These are phyloP conservation scores for Pseudogymnoascus sp. DNA, from an alignment of 2,329 filamentous ascomycete species.

Conservation along the genomic window DNA sequence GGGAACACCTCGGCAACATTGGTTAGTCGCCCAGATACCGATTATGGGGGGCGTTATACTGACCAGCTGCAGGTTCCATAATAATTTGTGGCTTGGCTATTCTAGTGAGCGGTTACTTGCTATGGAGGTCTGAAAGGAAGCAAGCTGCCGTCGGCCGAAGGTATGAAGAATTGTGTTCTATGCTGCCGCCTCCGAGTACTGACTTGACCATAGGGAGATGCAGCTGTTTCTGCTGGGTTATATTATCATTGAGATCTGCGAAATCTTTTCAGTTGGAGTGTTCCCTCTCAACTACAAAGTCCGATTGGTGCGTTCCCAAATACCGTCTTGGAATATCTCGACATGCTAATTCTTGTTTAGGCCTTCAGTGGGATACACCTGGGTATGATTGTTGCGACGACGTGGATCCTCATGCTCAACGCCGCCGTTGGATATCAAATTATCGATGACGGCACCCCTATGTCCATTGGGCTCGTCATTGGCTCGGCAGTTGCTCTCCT, in stretches of 20 bases:
- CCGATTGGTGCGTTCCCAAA: constrained; percentile 54
- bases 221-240: constrained; percentile 86
- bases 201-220: constrained; percentile 65
- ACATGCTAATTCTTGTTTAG: constrained; percentile 34
- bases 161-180: constrained; percentile 38
- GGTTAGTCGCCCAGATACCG: constrained; percentile 44
- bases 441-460: constrained; percentile 81
- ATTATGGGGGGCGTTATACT: constrained; percentile 19
- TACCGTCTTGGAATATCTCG: not conserved
- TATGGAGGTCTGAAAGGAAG: constrained; percentile 80
- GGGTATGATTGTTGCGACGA: constrained; percentile 77
- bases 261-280: constrained; percentile 90
- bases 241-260: constrained; percentile 82
- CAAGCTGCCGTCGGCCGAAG: constrained; percentile 88
- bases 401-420: constrained; percentile 88
- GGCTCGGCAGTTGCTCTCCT: constrained; percentile 66
- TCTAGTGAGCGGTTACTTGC: constrained; percentile 53
- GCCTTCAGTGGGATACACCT: constrained; percentile 87
- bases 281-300: constrained; percentile 68
- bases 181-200: constrained; percentile 16
- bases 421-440: constrained; percentile 88
- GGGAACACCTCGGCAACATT: constrained; percentile 68
- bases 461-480: constrained; percentile 71
- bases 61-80: constrained; percentile 64
- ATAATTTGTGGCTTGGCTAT: constrained; percentile 74